Evolutionary conservation across 306 rosid species (phyloP), one percentile per base, ranked within the genome.

Genomic region (Astragalus membranaceus): DNA sequence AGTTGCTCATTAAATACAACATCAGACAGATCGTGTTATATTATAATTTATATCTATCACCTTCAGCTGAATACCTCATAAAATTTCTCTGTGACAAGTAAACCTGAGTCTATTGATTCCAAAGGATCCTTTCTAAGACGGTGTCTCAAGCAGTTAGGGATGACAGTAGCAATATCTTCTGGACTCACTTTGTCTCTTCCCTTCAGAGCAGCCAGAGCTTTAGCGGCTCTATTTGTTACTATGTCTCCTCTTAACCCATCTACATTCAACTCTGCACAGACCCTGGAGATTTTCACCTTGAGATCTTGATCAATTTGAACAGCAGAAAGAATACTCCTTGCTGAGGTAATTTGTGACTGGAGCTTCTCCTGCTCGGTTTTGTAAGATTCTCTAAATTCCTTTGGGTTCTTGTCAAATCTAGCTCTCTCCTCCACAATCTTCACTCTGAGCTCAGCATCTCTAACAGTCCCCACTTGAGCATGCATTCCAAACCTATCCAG

Each of bases 401-500:
- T 90, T 0, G 97, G 97, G 55, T 88, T 87, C 54, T 63, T 80
- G 74, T 93, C 98, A 3, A 93, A 93, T 13, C 90, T 64, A 49
- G 80, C 78, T 79, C 97, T 88, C 92, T 93, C 98, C 82, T 93
- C 98, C 20, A 90, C 98, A 17, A 93, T 93, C 90, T 87, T 88
- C 69, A 93, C 98, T 80, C 98, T 88, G 67, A 88, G 86, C 80
- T 90, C 98, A 1, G 98, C 96, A 80, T 94, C 98, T 75, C 94
- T 85, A 15, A 90, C 98, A 54, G 98, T 94, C 17, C 98, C 89
- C 39, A 94, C 98, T 59, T 88, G 97, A 10, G 98, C 98, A 69
- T 94, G 98, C 98, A 94, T 94, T 68, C 98, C 98, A 71, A 94
- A 94, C 51, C 98, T 92, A 53, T 94, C 98, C 10, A 94, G 90